Evolutionary conservation across 441 rosid genomes (phyloP).

Genomic region (Macaranga tanarius): DNA sequence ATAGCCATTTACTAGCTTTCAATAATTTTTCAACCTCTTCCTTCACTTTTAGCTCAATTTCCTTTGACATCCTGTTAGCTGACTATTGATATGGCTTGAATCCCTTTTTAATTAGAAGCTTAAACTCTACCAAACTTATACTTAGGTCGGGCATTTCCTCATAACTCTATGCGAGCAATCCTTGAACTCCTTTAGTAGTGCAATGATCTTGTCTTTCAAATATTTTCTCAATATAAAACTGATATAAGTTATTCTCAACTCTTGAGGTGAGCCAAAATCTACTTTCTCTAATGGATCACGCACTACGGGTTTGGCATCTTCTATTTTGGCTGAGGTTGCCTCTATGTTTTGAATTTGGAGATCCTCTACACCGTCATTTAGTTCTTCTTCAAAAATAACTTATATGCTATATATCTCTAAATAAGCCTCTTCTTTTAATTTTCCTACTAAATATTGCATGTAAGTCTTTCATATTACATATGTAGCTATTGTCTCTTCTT

Average conservation of each 20-base stretch:
- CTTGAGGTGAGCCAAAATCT: background rate
- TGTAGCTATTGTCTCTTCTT: too few relatives aligned
- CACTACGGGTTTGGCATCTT: background rate
- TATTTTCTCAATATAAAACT: background rate
- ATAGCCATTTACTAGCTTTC: background rate
- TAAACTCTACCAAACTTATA: background rate
- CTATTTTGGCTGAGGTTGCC: background rate
- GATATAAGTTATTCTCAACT: background rate
- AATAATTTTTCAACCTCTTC: background rate
- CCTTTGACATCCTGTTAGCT: background rate
- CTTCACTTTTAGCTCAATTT: background rate
- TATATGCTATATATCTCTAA: background rate
- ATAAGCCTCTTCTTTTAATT: background rate
- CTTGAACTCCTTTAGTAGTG: too few relatives aligned
- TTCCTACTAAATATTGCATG: background rate
- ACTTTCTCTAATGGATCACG: background rate
- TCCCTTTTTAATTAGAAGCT: background rate
- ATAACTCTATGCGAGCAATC: too few relatives aligned
- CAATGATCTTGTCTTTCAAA: background rate
- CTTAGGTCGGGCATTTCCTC: background rate
- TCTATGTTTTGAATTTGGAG: background rate
- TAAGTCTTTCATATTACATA: too few relatives aligned
- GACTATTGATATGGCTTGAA: background rate
- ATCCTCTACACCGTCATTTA: background rate
- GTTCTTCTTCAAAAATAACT: background rate